These are phyloP conservation scores for Rhododendron simsii DNA, from an alignment of 148 eudicot species.

Conservation along the genomic window DNA sequence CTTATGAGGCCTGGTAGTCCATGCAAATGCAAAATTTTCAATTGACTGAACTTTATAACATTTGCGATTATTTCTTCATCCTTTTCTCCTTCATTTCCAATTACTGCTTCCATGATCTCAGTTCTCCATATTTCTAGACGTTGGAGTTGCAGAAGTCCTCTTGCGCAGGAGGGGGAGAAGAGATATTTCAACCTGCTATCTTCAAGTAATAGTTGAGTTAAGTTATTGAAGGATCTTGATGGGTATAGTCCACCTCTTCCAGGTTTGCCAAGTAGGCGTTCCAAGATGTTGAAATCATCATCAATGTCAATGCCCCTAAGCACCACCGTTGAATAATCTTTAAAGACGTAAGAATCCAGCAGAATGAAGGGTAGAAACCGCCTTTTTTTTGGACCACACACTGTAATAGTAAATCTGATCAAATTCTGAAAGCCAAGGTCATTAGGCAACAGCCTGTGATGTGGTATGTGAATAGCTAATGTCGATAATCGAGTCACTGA, in stretches of 20 bases:
- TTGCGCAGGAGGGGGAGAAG: slow-evolving; percentile 3
- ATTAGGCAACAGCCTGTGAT: background rate
- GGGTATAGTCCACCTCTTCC: background rate
- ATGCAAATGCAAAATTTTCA: too few relatives aligned
- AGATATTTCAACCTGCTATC: background rate
- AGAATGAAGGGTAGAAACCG: too few relatives aligned
- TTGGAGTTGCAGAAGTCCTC: slow-evolving; percentile 2
- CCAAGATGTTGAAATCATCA: background rate
- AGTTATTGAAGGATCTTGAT: slow-evolving; percentile 1
- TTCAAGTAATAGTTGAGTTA: background rate
- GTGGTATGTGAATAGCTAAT: background rate
- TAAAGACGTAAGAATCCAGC: too few relatives aligned
- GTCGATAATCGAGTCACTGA: background rate
- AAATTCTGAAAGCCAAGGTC: background rate
- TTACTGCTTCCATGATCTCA: background rate
- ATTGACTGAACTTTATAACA: too few relatives aligned
- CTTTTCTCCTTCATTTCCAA: background rate
- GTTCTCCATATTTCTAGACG: fast-evolving
- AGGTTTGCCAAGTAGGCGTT: background rate
- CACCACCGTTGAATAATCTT: too few relatives aligned
- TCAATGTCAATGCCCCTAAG: too few relatives aligned
- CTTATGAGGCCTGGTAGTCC: too few relatives aligned
- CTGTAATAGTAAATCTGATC: background rate
- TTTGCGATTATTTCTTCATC: background rate
- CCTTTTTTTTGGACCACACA: too few relatives aligned